A percentile compares a stretch with the other conserved stretches of the same genome.
These are phyloP conservation scores for Rubroboletus satanas DNA, from an alignment of 768 basidiomycete species.

Conservation along the genomic window DNA sequence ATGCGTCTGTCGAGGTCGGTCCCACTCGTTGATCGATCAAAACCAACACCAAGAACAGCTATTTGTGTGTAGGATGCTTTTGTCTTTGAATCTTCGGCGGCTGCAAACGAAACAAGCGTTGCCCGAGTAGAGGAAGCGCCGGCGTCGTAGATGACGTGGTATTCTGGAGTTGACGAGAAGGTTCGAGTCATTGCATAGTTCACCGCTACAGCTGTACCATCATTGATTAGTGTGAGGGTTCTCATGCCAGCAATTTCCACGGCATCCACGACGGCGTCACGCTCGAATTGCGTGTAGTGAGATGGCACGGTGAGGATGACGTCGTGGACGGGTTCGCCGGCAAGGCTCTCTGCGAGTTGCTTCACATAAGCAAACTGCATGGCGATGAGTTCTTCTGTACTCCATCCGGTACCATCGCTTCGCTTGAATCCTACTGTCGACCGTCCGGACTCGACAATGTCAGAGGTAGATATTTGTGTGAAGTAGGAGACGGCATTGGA, in stretches of 20 bases:
- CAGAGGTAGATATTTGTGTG: constrained; percentile 50
- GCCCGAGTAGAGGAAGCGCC: constrained; percentile 82
- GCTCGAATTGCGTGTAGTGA: constrained; percentile 86
- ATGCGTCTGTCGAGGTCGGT: constrained; percentile 81
- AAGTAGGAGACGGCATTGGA: constrained; percentile 59
- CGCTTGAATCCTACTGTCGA: constrained; percentile 57
- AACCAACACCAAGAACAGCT: constrained; percentile 76
- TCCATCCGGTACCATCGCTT: constrained; percentile 68
- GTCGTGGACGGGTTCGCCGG: constrained; percentile 75
- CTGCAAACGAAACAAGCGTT: constrained; percentile 66
- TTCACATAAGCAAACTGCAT: constrained; percentile 94
- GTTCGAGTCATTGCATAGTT: constrained; percentile 97
- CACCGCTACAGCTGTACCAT: constrained; percentile 92
- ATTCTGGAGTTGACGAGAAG: constrained; percentile 67
- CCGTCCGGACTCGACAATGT: constrained; percentile 52
- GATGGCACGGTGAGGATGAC: constrained; percentile 88
- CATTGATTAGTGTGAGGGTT: constrained; percentile 82
- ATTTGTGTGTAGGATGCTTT: constrained; percentile 62
- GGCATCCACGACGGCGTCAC: constrained; percentile 88
- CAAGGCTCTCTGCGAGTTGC: constrained; percentile 73
- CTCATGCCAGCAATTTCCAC: constrained; percentile 87
- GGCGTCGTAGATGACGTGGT: constrained; percentile 92
- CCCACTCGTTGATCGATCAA: constrained; percentile 72
- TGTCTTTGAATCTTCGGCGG: constrained; percentile 45
- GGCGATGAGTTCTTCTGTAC: constrained; percentile 84